Percentiles rank a stretch among this genome's conserved stretches.
phyloP scores from a whole-genome alignment of 139 green algal genomes.

The Limnomonas spitsbergensis region DNA sequence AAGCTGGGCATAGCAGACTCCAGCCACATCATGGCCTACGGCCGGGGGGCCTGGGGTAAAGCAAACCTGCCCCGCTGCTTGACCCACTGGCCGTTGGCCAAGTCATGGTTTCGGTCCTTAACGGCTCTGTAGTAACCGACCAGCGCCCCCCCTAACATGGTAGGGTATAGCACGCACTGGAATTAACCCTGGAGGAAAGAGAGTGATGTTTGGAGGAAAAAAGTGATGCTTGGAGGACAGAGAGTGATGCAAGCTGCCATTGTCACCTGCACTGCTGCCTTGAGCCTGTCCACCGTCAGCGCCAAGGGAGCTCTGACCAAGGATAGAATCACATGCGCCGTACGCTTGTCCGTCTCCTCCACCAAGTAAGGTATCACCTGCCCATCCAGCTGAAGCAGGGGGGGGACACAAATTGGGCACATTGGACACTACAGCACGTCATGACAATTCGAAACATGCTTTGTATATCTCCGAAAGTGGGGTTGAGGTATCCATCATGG shows the following conservation, averaged over 20 bases:
- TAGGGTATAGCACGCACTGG: background rate
- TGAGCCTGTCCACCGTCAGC: background rate
- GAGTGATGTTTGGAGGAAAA: background rate
- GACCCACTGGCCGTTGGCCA: background rate
- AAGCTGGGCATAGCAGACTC: too few species aligned
- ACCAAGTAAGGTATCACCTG: background rate
- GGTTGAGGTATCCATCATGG: too few species aligned
- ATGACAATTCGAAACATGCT: too few species aligned
- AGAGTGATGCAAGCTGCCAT: background rate
- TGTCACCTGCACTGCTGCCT: background rate
- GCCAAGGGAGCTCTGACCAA: background rate
- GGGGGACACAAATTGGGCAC: too few species aligned
- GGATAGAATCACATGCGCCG: background rate
- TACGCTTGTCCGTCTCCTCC: background rate
- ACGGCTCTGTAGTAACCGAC: background rate
- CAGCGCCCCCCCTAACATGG: background rate
- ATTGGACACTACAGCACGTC: too few species aligned
- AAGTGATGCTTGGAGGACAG: background rate
- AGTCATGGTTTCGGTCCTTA: background rate
- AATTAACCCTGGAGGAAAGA: background rate
- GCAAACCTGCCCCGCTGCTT: too few species aligned
- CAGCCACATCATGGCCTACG: too few species aligned
- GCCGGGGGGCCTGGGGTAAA: too few species aligned
- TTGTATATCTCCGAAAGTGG: too few species aligned
- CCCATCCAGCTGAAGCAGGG: background rate